Conservation (phyloP, 257 asterid genomes). For the Cinchona pubescens region DNA sequence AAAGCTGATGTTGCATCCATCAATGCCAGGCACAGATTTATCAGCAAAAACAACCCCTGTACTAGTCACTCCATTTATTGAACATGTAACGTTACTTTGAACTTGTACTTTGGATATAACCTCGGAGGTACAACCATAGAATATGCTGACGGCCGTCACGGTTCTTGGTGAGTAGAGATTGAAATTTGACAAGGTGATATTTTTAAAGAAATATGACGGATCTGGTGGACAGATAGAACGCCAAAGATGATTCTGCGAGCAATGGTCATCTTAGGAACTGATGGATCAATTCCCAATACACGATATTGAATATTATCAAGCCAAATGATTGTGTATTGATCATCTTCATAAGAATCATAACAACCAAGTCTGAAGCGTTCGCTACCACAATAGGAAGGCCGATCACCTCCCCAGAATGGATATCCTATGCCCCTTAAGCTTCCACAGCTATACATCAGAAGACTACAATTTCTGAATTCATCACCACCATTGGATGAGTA, state of each 20-base stretch:
- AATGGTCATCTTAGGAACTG: neutral
- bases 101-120: slow-evolving; percentile 4
- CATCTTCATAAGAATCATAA: no score
- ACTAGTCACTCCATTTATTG: neutral
- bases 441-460: slow-evolving; percentile 17
- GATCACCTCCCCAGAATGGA: slow-evolving; percentile 14
- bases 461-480: neutral
- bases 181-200: neutral
- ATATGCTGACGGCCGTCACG: neutral
- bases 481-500: neutral
- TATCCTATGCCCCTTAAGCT: slow-evolving; percentile 1
- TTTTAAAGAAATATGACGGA: neutral
- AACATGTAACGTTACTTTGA: slow-evolving; percentile 6
- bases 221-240: neutral
- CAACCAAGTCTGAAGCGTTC: neutral
- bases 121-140: slow-evolving; percentile 17
- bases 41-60: slow-evolving; percentile 15
- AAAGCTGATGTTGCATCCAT: slow-evolving; percentile 5
- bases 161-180: no score
- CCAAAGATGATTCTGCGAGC: neutral
- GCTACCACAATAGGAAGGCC: slow-evolving; percentile 10
- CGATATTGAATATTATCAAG: neutral
- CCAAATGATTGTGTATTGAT: neutral
- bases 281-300: slow-evolving; percentile 1
- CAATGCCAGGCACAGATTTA: neutral